Evolutionary conservation across 2,329 filamentous ascomycete species (phyloP), one percentile per base, ranked within the genome.

Genomic region (Sporothrix euskadiensis): DNA sequence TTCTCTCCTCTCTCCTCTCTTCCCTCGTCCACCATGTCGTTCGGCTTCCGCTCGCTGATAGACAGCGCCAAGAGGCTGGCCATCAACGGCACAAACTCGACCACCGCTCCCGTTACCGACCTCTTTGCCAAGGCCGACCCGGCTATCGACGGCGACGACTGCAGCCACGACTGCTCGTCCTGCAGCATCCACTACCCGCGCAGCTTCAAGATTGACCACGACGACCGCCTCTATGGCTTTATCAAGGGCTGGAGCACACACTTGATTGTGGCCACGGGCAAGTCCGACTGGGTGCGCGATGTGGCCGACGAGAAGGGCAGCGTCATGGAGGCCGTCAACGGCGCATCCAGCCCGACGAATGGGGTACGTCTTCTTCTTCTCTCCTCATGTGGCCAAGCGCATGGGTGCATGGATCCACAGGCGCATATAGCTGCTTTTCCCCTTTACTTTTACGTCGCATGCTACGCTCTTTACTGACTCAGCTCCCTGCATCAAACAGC

Each of bases 201-300:
- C 74, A 82, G 82, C 49, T 91, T 91, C 83, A 89, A 90, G 79
- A 89, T 97, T 72, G 92, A 98, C 73, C 88, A 91, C 80, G 84
- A 86, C 7, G 94, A 97, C 80, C 85, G 90, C 78, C 83, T 99
- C 68, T 98, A 97, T 80, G 96, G 95, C 0, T 86, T 92, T 74
- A 88, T 98, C 75, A 92, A 94, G 79, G 93, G 90, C 49, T 98
- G 94, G 92, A 91, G 89, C 79, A 96, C 94, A 26, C 96, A 99
- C 82, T 80, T 97, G 75, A 84, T 99, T 44, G 94, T 98, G 19
- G 96, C 94, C 32, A 99, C 96, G n/a, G 93, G 94, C 75, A 97
- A 98, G 88, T 88, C 91, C 35, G 96, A 99, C 82, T 99, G 96
- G 96, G 92, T 95, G 79, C 84, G 93, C 74, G 92, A 97, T 83